Percentiles rank a stretch among this genome's conserved stretches.
phyloP scores from a whole-genome alignment of 2,329 filamentous ascomycete species.

The Raffaelea ambrosiae region DNA sequence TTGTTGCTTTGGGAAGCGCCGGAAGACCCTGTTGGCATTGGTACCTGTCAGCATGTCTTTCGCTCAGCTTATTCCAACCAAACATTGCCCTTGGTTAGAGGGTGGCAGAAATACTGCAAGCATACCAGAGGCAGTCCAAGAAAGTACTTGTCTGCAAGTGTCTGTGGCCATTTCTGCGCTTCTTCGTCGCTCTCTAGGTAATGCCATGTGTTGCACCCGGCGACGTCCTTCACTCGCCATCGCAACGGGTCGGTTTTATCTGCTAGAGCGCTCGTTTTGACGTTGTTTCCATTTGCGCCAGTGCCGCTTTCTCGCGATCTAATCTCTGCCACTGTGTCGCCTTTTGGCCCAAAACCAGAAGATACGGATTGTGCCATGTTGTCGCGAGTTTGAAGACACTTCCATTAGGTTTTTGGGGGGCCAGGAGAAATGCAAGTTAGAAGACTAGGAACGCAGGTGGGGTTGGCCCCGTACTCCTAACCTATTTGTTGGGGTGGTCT shows the following conservation, averaged over 20 bases:
- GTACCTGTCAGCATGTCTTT: background rate
- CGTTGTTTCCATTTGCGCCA: constrained; percentile 19
- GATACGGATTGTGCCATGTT: too few relatives aligned
- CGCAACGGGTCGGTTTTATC: constrained; percentile 66
- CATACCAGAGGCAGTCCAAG: constrained; percentile 69
- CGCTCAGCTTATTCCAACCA: too few relatives aligned
- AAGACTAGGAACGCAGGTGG: too few relatives aligned
- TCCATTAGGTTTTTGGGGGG: too few relatives aligned
- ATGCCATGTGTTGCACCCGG: constrained; percentile 86
- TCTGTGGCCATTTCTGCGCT: constrained; percentile 72
- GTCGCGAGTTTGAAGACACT: too few relatives aligned
- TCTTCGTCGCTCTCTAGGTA: constrained; percentile 72
- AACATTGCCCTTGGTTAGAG: background rate
- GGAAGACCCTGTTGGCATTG: constrained; percentile 56
- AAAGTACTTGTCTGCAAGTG: constrained; percentile 79
- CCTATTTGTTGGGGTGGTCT: too few relatives aligned
- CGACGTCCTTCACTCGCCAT: constrained; percentile 79
- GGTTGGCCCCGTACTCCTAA: too few relatives aligned
- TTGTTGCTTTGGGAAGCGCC: constrained; percentile 59
- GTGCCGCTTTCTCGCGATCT: background rate
- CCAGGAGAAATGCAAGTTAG: too few relatives aligned
- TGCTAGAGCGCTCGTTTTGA: constrained; percentile 6
- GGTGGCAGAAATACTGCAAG: constrained; percentile 5
- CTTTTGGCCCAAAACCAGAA: background rate
- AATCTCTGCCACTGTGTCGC: background rate